Base-by-base conservation (phyloP, 106 monocot genomes). In the Platanthera zijinensis region DNA sequence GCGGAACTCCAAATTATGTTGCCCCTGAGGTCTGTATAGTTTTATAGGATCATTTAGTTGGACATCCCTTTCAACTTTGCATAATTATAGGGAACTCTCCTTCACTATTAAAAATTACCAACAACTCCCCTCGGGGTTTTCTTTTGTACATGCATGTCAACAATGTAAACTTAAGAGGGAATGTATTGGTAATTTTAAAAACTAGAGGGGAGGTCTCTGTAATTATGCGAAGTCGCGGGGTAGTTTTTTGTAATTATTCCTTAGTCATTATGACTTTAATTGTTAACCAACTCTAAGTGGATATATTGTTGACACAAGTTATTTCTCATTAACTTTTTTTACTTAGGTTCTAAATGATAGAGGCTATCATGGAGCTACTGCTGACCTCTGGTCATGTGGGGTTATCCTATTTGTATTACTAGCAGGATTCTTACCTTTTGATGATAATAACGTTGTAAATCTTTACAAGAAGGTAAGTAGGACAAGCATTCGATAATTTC, bases 401-500 rank as follows among this genome's bases (percentile, higher is more conserved):
- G 95, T 95, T 18, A 84, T 95, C 72, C 82, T 95, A 3, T 95
- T 95, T 76, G 89, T 91, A 67, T 78, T 95, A 75, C 95, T 95
- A 72, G 91, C 95, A 83, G 95, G 95, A 53, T 95, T 91, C 83
- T 91, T 95, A 79, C 95, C 95, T 82, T 95, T 91, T 81, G 95
- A 91, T 84, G 95, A 95, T 84, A 76, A 84, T 84, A 95, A 95
- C 84, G 75, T 87, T 62, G 81, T 87, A 82, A 79, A n/a, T 50
- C 80, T 95, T 28, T 91, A 91, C 80, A 91, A 91, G 69, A 95
- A 91, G 77, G 95, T 95, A 83, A 83, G 51, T 32, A 51, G 21
- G 51, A n/a, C 7, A 10, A 22, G 66, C 32, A 39, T 64, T 66
- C 32, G 66, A 30, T 39, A 66, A 0, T 30, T 11, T 30, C 4